Evolutionary conservation across 257 asterid species (phyloP).

Genomic region (Fraxinus excelsior): DNA sequence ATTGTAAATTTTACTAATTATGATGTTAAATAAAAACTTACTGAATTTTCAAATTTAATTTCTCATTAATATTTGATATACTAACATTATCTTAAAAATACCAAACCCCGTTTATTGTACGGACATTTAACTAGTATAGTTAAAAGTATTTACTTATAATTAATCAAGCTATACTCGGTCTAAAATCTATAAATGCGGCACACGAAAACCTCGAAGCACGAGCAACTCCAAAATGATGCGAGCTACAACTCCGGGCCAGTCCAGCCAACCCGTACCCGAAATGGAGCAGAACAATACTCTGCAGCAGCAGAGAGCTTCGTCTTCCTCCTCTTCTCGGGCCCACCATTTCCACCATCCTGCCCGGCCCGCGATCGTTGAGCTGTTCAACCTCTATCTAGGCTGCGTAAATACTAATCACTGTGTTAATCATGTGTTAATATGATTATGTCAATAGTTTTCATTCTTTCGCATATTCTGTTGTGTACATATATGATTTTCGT

Average conservation of each 20-base stretch:
- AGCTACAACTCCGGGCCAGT: slow-evolving; percentile 42
- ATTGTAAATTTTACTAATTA: too few species aligned
- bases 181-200: too few species aligned
- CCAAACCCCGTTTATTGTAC: too few species aligned
- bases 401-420: slow-evolving; percentile 28
- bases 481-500: not conserved
- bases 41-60: too few species aligned
- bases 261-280: slow-evolving; percentile 42
- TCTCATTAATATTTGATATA: too few species aligned
- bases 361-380: slow-evolving; percentile 68
- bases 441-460: not conserved
- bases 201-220: not conserved
- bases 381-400: slow-evolving; percentile 80
- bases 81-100: too few species aligned
- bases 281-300: slow-evolving; percentile 49
- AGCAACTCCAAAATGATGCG: slow-evolving; percentile 33
- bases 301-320: slow-evolving; percentile 46
- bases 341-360: slow-evolving; percentile 85
- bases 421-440: not conserved
- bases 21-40: too few species aligned
- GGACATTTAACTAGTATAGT: too few species aligned
- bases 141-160: too few species aligned
- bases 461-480: not conserved
- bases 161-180: too few species aligned
- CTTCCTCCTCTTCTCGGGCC: slow-evolving; percentile 62